Evolutionary conservation across 2,329 filamentous ascomycete genomes (phyloP).

Genomic region (Talaromyces piceae): DNA sequence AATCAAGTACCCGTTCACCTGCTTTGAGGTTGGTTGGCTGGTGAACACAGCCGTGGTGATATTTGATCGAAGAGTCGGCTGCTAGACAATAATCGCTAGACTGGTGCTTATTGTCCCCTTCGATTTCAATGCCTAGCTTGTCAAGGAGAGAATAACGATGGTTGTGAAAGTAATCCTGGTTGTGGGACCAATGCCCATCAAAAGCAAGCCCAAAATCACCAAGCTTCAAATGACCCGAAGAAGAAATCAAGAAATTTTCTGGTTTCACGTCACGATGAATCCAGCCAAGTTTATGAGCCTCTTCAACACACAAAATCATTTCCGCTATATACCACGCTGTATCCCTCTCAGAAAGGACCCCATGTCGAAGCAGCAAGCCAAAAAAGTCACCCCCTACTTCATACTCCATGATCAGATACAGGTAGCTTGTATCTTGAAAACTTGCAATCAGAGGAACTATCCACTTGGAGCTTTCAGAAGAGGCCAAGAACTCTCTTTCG

Average conservation of each 20-base stretch:
- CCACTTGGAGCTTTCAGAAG: constrained; percentile 82
- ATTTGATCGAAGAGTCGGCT: constrained; percentile 12
- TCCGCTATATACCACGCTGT: constrained; percentile 86
- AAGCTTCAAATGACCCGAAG: constrained; percentile 85
- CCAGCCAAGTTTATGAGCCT: constrained; percentile 78
- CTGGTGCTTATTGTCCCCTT: constrained; percentile 66
- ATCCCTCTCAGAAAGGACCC: constrained; percentile 68
- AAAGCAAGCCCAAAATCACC: constrained; percentile 95
- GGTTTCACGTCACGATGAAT: constrained; percentile 96
- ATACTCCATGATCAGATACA: constrained; percentile 97
- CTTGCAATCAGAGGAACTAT: constrained; percentile 80
- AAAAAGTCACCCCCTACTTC: constrained; percentile 97
- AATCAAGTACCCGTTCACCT: constrained; percentile 54
- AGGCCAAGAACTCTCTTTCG: constrained; percentile 84
- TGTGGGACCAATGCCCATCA: constrained; percentile 90
- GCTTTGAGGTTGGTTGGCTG: constrained; percentile 5
- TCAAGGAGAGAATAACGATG: constrained; percentile 72
- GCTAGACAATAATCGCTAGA: constrained; percentile 45
- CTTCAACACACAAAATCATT: constrained; percentile 92
- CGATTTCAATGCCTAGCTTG: constrained; percentile 65
- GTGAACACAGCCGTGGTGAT: background rate
- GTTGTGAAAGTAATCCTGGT: constrained; percentile 76
- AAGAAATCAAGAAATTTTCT: constrained; percentile 89
- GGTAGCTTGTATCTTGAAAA: constrained; percentile 75
- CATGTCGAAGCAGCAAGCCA: constrained; percentile 75